These are phyloP conservation scores for Takashimella tepidaria DNA, from an alignment of 1,284 basidiomycete species.

Conservation along the genomic window DNA sequence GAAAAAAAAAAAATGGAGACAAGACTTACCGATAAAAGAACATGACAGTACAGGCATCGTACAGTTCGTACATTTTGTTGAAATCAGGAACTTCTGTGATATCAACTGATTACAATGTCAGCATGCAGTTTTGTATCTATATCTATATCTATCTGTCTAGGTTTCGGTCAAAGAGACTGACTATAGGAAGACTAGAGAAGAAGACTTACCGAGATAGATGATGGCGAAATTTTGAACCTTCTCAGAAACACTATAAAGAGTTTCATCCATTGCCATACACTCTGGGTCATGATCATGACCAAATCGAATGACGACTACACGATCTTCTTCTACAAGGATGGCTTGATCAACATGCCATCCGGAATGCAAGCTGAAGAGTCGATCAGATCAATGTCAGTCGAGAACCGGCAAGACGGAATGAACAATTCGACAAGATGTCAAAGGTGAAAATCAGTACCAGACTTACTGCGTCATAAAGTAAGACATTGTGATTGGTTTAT, in stretches of 20 bases:
- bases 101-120: too few species aligned
- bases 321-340: constrained; percentile 95
- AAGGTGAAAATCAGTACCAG: background rate
- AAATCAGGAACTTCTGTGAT: constrained; percentile 98
- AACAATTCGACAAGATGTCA: background rate
- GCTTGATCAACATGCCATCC: constrained; percentile 96
- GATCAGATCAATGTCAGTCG: constrained; percentile 5
- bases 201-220: constrained; percentile 63
- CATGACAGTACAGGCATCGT: constrained; percentile 94
- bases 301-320: constrained; percentile 91
- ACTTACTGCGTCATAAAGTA: constrained; percentile 51
- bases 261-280: constrained; percentile 99
- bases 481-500: constrained; percentile 36
- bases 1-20: too few species aligned
- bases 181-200: background rate
- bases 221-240: constrained; percentile 98
- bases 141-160: too few species aligned
- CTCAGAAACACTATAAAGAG: constrained; percentile 83
- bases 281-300: constrained; percentile 92
- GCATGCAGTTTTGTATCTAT: too few species aligned
- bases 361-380: constrained; percentile 60
- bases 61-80: constrained; percentile 75
- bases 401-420: background rate
- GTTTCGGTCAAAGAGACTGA: background rate
- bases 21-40: constrained; percentile 82